Conservation (phyloP, 148 eudicot genomes). For the Arbutus unedo region DNA sequence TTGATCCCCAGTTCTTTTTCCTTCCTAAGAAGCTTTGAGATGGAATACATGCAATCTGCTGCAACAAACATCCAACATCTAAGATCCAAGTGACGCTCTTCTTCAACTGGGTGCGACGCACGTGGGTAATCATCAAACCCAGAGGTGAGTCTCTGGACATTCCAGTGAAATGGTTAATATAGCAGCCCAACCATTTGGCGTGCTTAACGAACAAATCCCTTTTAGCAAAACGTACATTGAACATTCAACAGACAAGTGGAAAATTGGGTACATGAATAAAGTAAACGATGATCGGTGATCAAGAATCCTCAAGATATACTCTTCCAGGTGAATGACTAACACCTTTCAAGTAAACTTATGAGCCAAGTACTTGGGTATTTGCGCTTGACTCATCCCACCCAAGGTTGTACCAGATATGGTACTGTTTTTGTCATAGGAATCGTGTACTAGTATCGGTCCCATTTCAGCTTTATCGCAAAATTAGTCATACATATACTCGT, state of each 20-base stretch:
- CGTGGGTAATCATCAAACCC: slow-evolving; percentile 99
- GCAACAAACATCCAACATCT: slow-evolving; percentile 99
- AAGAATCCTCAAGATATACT: neutral
- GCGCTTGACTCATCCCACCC: neutral
- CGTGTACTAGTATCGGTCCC: neutral
- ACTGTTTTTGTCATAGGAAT: neutral
- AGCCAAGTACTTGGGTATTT: neutral
- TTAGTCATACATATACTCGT: neutral
- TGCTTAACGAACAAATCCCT: neutral
- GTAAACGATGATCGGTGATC: slow-evolving; percentile 8
- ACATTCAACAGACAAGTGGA: neutral
- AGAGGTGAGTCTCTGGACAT: slow-evolving; percentile 68
- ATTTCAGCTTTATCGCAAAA: neutral
- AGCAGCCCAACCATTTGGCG: neutral
- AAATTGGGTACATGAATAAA: neutral
- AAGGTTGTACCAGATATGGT: neutral
- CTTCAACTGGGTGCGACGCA: slow-evolving; percentile 91
- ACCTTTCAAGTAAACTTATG: neutral
- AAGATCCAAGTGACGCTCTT: slow-evolving; percentile 97
- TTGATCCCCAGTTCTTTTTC: slow-evolving; percentile 42
- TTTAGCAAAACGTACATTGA: neutral
- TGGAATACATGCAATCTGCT: slow-evolving; percentile 78
- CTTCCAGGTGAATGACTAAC: neutral
- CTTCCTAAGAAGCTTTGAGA: slow-evolving; percentile 53
- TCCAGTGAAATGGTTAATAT: slow-evolving; percentile 11